Evolutionary conservation across 2,329 filamentous ascomycete species (phyloP).

Genomic region (Botryosphaeria dothidea): DNA sequence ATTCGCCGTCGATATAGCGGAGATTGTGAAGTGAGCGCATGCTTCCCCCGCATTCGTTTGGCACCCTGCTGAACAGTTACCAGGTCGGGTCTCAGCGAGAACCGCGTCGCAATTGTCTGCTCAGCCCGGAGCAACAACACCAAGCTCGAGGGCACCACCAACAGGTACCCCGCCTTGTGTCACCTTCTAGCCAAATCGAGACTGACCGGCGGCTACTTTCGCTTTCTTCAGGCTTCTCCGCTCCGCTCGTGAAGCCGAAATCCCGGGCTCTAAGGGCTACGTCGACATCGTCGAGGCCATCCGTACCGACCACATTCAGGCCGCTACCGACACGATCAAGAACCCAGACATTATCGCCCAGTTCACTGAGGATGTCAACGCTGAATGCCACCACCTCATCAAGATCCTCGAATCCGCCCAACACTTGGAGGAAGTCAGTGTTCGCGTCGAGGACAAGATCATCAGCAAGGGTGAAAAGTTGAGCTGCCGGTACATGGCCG

Average conservation of each 20-base stretch:
- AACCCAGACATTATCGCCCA: conserved; percentile 46
- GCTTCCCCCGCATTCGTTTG: conserved; percentile 40
- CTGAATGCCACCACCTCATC: conserved; percentile 77
- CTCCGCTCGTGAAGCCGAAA: conserved; percentile 48
- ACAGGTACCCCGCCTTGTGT: conserved; percentile 65
- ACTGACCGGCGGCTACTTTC: background rate
- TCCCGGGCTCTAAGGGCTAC: conserved; percentile 55
- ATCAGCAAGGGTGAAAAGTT: conserved; percentile 96
- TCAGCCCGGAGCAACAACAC: conserved; percentile 93
- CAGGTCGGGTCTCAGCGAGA: conserved; percentile 57
- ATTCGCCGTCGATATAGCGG: conserved; percentile 66
- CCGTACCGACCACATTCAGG: conserved; percentile 75
- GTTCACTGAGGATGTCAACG: conserved; percentile 68
- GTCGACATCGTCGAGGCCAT: conserved; percentile 77
- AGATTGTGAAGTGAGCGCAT: conserved; percentile 61
- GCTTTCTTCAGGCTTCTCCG: conserved; percentile 42
- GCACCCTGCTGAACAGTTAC: conserved; percentile 25
- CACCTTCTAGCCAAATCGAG: background rate
- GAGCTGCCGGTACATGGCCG: conserved; percentile 88
- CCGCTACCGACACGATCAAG: conserved; percentile 57
- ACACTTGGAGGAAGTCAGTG: conserved; percentile 54
- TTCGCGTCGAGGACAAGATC: conserved; percentile 65
- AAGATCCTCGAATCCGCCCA: conserved; percentile 71
- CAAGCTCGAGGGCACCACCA: conserved; percentile 93
- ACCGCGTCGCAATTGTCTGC: conserved; percentile 88